Evolutionary conservation across 139 green algal genomes (phyloP).

Genomic region (Micromonas pusilla): DNA sequence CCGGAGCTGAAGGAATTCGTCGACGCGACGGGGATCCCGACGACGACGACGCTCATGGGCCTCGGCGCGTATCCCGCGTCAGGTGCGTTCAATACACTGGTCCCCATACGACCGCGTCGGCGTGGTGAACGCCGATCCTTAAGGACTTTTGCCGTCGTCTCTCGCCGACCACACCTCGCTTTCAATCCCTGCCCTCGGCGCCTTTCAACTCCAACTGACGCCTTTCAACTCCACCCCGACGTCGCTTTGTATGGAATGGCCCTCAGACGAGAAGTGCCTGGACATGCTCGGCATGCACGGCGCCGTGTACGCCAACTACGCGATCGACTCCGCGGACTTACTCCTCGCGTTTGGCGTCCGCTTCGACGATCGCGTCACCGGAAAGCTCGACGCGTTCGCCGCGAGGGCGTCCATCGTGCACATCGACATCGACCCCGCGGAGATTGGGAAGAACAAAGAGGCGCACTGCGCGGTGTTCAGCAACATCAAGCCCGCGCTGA

Average conservation of each 20-base stretch:
- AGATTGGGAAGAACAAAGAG: constrained; percentile 99
- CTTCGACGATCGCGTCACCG: constrained; percentile 99
- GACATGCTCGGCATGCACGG: constrained; percentile 99
- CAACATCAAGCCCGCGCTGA: constrained; percentile 58
- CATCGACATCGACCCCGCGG: constrained; percentile 96
- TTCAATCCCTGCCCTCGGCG: too few relatives aligned
- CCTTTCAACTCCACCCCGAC: too few relatives aligned
- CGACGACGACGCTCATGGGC: constrained; percentile 92
- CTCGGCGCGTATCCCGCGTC: constrained; percentile 74
- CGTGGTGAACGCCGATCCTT: too few relatives aligned
- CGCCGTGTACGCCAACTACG: constrained; percentile 94
- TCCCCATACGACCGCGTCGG: too few relatives aligned
- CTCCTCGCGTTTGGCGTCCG: constrained; percentile 92
- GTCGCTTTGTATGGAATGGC: too few relatives aligned
- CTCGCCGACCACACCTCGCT: too few relatives aligned
- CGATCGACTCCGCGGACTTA: constrained; percentile 86
- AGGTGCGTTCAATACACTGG: too few relatives aligned
- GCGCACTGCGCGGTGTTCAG: constrained; percentile 76
- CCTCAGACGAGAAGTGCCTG: constrained; percentile 17
- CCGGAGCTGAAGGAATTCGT: constrained; percentile 81
- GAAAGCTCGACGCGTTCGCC: constrained; percentile 95
- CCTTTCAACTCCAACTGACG: too few relatives aligned
- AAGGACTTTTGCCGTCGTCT: too few relatives aligned
- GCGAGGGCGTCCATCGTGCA: constrained; percentile 84
- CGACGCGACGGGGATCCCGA: constrained; percentile 67